Evolutionary conservation across 495 filamentous ascomycete species (phyloP).

Genomic region (Melanomma pulvis-pyrius): DNA sequence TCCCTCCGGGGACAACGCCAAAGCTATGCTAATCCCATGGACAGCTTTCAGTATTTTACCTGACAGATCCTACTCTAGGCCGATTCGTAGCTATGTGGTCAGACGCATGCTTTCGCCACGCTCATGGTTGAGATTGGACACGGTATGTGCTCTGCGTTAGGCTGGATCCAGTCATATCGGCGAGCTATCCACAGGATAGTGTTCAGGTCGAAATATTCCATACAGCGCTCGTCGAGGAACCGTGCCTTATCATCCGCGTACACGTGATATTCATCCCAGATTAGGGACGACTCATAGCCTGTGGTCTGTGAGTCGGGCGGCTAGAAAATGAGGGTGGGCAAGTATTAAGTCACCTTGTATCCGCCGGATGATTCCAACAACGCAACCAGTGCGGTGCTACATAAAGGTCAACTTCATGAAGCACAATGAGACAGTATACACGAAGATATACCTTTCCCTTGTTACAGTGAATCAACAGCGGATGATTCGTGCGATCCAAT

Average conservation of each 20-base stretch:
- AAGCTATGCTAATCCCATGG: neutral
- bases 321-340: neutral
- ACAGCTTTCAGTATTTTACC: no score
- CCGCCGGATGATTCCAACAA: conserved; percentile 69
- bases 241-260: conserved; percentile 69
- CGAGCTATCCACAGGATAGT: conserved; percentile 34
- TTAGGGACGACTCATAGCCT: neutral
- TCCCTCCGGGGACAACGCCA: neutral
- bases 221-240: conserved; percentile 56
- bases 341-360: conserved; percentile 22
- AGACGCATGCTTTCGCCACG: neutral
- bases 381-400: conserved; percentile 82
- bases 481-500: conserved; percentile 67
- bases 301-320: neutral
- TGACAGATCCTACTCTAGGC: no score
- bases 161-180: conserved; percentile 16
- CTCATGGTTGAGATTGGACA: neutral
- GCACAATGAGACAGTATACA: neutral
- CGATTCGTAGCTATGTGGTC: no score
- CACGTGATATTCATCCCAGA: conserved; percentile 62
- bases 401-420: conserved; percentile 11
- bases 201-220: conserved; percentile 51
- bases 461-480: conserved; percentile 83
- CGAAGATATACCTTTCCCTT: conserved; percentile 69
- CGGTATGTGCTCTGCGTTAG: neutral